A percentile compares a stretch with the other conserved stretches of the same genome.
Evolutionary conservation across 2,329 filamentous ascomycete species (phyloP).

Genomic region (Epichloe baconii): DNA sequence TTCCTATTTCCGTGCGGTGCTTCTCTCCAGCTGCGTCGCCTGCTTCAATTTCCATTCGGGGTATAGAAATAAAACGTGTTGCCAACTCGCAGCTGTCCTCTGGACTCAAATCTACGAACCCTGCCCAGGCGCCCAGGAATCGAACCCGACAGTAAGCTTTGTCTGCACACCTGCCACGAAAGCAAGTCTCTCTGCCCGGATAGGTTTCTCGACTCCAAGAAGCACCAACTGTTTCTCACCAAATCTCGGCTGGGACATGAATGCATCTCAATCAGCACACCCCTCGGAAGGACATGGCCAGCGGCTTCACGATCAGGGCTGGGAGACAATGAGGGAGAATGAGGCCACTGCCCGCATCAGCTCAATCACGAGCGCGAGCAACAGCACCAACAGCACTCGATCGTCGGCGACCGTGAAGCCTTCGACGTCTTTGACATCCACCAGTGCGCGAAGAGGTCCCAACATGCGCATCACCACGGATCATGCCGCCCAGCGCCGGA

Average conservation of each 20-base stretch:
- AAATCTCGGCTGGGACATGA: constrained; percentile 19
- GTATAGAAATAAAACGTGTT: too few species aligned
- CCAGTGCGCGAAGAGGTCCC: constrained; percentile 10
- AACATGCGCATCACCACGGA: constrained; percentile 24
- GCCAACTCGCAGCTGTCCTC: not conserved
- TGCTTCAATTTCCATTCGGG: not conserved
- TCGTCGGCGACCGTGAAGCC: constrained; percentile 53
- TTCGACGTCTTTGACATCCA: constrained; percentile 20
- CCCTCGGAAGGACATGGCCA: constrained; percentile 18
- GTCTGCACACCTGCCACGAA: not conserved
- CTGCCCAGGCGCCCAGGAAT: not conserved
- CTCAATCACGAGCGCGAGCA: constrained; percentile 26
- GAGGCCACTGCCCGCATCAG: constrained; percentile 48
- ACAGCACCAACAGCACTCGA: constrained; percentile 51
- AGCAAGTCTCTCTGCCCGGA: not conserved
- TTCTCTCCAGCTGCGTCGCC: not conserved
- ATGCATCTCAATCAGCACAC: constrained; percentile 11
- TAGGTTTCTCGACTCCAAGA: not conserved
- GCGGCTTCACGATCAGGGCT: constrained; percentile 18
- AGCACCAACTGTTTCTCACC: not conserved
- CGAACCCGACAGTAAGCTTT: not conserved
- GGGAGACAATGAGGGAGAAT: constrained; percentile 53
- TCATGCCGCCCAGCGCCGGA: constrained; percentile 27
- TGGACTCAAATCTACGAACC: not conserved
- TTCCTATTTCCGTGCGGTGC: not conserved